Percentiles rank a stretch among this genome's conserved stretches.
These are phyloP conservation scores for Citrus sp. DNA, from an alignment of 345 rosid species.

Conservation along the genomic window DNA sequence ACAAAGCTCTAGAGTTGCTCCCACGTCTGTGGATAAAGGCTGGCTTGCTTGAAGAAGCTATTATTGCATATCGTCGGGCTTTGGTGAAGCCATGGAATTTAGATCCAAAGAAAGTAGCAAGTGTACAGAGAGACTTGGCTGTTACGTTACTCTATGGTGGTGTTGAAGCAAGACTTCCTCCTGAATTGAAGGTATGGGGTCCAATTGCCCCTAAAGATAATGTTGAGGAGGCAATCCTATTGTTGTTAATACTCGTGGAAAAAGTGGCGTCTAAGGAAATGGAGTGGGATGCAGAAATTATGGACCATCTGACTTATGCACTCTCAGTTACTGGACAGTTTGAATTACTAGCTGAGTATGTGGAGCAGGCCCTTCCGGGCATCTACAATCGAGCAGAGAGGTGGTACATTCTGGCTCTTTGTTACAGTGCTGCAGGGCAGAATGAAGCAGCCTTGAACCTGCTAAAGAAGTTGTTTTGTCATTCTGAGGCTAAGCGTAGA, in stretches of 20 bases:
- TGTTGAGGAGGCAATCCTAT: conserved; percentile 79
- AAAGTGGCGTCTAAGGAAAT: conserved; percentile 64
- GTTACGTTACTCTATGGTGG: conserved; percentile 70
- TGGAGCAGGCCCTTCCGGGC: conserved; percentile 75
- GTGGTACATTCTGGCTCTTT: conserved; percentile 89
- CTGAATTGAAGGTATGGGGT: conserved; percentile 35
- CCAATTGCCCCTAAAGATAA: conserved; percentile 43
- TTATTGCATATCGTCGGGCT: conserved; percentile 66
- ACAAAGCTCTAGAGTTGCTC: conserved; percentile 78
- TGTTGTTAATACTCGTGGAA: conserved; percentile 65
- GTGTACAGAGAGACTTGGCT: conserved; percentile 78
- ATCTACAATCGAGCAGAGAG: conserved; percentile 67
- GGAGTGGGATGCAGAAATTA: conserved; percentile 79
- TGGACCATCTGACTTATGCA: conserved; percentile 78
- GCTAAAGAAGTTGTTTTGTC: conserved; percentile 54
- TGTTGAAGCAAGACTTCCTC: conserved; percentile 55
- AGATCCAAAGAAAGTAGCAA: conserved; percentile 66
- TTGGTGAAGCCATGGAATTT: conserved; percentile 84
- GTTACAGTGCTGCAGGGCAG: conserved; percentile 76
- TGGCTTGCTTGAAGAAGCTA: conserved; percentile 65
- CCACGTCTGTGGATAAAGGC: conserved; percentile 71
- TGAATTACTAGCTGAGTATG: conserved; percentile 63
- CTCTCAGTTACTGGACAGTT: conserved; percentile 68
- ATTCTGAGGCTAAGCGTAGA: conserved; percentile 63
- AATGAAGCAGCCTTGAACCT: conserved; percentile 72